Percentiles rank a stretch among this genome's conserved stretches.
Conservation (phyloP, 1,284 basidiomycete genomes). For the Neonothopanus nambi region DNA sequence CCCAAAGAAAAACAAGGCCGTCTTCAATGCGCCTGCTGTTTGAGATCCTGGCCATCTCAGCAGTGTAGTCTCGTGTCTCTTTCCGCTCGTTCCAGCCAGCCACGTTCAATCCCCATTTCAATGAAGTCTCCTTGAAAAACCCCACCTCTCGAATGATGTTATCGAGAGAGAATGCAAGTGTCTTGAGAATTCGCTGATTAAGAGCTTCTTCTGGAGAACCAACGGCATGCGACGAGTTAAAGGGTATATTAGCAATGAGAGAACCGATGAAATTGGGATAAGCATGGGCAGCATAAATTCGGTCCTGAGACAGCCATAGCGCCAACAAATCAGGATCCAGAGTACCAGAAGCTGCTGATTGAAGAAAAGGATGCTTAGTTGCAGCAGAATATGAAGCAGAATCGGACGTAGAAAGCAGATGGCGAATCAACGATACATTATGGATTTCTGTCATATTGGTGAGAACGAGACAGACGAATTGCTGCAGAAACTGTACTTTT, state of each 20-base stretch:
- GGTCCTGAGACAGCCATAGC: conserved; percentile 68
- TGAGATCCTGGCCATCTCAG: conserved; percentile 63
- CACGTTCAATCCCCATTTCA: conserved; percentile 43
- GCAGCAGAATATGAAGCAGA: conserved; percentile 45
- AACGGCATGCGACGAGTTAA: conserved; percentile 35
- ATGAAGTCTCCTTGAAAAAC: conserved; percentile 60
- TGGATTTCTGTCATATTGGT: not conserved
- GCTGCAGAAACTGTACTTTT: no score
- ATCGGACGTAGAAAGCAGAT: conserved; percentile 38
- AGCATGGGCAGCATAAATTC: conserved; percentile 68
- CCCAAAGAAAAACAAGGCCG: conserved; percentile 72
- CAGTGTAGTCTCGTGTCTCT: conserved; percentile 66
- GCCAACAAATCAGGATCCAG: conserved; percentile 49
- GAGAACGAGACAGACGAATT: no score
- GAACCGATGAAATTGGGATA: conserved; percentile 66
- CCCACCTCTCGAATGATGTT: conserved; percentile 61
- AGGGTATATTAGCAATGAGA: conserved; percentile 57
- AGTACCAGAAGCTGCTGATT: conserved; percentile 48
- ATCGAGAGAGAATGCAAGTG: conserved; percentile 52
- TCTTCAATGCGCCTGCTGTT: conserved; percentile 54
- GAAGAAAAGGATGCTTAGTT: conserved; percentile 57
- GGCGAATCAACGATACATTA: conserved; percentile 26
- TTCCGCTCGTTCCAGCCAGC: conserved; percentile 55
- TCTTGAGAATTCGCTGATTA: conserved; percentile 46
- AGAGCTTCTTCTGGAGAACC: conserved; percentile 34